Evolutionary conservation across 2,329 filamentous ascomycete species (phyloP).

Genomic region (Blastomyces parvus): DNA sequence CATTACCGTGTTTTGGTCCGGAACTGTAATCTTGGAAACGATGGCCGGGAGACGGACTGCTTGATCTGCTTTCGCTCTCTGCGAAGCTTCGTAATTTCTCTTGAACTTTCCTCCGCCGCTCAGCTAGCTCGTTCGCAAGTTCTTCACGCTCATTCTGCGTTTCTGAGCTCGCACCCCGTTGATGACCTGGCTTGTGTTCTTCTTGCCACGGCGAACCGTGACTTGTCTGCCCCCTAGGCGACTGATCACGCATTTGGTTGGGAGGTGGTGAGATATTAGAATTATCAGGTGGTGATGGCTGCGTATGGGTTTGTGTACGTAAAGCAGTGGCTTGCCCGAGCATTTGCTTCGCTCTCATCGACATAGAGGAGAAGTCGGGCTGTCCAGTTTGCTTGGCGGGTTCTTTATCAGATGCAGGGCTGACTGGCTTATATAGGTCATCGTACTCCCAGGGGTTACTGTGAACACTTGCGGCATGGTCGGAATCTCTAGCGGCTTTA

Average conservation of each 20-base stretch:
- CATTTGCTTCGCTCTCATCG: constrained; percentile 30
- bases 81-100: constrained; percentile 39
- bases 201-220: constrained; percentile 38
- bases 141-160: constrained; percentile 41
- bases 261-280: neutral
- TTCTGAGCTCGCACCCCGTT: constrained; percentile 38
- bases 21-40: constrained; percentile 27
- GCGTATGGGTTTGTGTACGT: constrained; percentile 10
- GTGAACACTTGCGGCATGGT: constrained; percentile 41
- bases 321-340: constrained; percentile 30
- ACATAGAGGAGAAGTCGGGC: constrained; percentile 22
- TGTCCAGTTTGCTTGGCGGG: constrained; percentile 13
- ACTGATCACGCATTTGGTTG: constrained; percentile 5
- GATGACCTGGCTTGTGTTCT: constrained; percentile 36
- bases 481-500: constrained; percentile 28
- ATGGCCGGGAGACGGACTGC: constrained; percentile 32
- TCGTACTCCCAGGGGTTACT: constrained; percentile 49
- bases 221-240: constrained; percentile 3
- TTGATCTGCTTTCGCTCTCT: constrained; percentile 36
- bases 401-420: constrained; percentile 12
- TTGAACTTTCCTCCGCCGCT: constrained; percentile 39
- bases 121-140: constrained; percentile 41
- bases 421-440: constrained; percentile 34
- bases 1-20: constrained; percentile 30
- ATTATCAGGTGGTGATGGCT: neutral